These are phyloP conservation scores for Boletellus ananas DNA, from an alignment of 768 basidiomycete genomes.

Conservation along the genomic window DNA sequence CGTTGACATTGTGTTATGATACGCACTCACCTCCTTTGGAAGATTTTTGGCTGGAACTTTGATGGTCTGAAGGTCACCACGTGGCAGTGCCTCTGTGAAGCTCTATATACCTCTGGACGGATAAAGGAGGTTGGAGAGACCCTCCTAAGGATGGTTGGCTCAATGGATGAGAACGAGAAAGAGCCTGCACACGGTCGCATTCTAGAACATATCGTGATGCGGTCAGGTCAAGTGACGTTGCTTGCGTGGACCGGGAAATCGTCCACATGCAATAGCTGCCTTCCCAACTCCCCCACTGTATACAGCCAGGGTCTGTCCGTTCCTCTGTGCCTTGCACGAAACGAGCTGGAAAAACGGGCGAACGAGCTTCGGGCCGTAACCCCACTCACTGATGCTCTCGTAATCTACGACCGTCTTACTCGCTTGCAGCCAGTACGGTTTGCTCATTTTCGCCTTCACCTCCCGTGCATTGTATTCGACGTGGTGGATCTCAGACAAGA, in stretches of 20 bases:
- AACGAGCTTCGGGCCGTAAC: not conserved
- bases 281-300: not conserved
- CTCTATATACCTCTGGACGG: not conserved
- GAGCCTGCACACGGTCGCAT: not conserved
- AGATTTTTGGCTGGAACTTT: conserved; percentile 4
- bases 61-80: not conserved
- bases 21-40: not conserved
- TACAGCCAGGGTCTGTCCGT: not conserved
- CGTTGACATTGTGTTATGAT: not conserved
- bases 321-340: not conserved
- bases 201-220: not conserved
- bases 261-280: not conserved
- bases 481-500: not conserved
- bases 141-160: not conserved
- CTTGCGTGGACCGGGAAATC: not conserved
- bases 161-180: not conserved
- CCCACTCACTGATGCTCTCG: not conserved
- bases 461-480: conserved; percentile 4
- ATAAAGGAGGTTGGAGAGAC: not conserved
- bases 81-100: not conserved
- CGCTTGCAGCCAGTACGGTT: not conserved
- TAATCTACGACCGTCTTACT: not conserved
- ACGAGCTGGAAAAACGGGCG: not conserved
- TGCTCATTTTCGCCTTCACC: not conserved
- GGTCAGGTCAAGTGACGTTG: not conserved